Evolutionary conservation across 345 rosid genomes (phyloP), one percentile per base, ranked within the genome.

Genomic region (Trapa bicornis): DNA sequence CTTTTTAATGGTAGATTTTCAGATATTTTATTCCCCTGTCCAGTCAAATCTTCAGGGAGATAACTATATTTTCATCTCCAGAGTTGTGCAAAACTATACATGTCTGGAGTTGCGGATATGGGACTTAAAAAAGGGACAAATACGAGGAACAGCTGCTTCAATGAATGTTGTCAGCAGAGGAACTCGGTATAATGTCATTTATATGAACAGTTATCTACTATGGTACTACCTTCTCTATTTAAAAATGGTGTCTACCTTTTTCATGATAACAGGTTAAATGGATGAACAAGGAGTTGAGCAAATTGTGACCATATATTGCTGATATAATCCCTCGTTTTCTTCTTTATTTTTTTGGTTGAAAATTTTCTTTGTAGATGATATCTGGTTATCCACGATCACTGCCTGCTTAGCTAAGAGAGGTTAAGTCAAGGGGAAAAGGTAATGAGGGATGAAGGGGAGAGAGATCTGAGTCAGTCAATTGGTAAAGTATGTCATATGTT

Each of bases 261-360:
- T 73, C 64, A 47, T 32, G 76, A 67, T 61, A 71, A 57, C 82
- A 91, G 99, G 97, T 86, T 75, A 91, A 95, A 79, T 95, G 99
- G 99, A 64, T 95, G 80, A 95, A 95, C 84, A 91, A 91, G 86
- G 87, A 85, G 76, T 80, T 95, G 74, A 71, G 82, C 86, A 95
- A 91, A 83, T 72, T 95, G 73, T 95, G 99, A 97, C 99, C 99
- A 64, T 95, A 68, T 70, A 67, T 95, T 63, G 97, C 97, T n/a
- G 97, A 95, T 77, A 97, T 89, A 81, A 86, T 81, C 58, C 67
- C 37, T 48, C 80, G 47, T 75, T 62, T 70, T 38, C 42, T 50
- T 1, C 70, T 11, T 39, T 52, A 33, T 41, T 41, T 41, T 41
- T 41, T 41, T 1, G 43, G 43, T 4, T 41, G 43, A 41, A 41